Base-by-base conservation (phyloP, 73 alveolate genomes). In the Symbiodinium natans region DNA sequence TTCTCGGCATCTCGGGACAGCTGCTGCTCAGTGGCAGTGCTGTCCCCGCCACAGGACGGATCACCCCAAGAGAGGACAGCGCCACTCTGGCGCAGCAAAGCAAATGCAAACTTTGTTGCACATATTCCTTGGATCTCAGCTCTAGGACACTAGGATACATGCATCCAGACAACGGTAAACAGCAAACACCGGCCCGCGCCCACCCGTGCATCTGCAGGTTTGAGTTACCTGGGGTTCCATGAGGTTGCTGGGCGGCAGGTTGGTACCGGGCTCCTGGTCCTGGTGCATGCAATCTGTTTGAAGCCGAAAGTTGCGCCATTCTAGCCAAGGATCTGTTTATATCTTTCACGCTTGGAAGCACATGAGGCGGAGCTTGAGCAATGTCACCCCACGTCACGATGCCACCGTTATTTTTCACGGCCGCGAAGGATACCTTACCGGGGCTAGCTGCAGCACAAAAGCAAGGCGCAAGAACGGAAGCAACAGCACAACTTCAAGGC, bases 11-110 rank as follows among this genome's bases (percentile, higher is more conserved):
- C 92, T 5, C 38, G 59, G 13, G 93, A 52, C 36, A 89, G 86
- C 86, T 68, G 48, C n/a, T 63, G 15, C 42, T 59, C 86, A 13
- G 63, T 43, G 13, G 95, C 95, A 23, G 86, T 25, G 41, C 40
- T 63, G 95, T 89, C 86, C 13, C 95, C 95, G 21, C 87, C 95
- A 40, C 86, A 82, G 9, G 54, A 33, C 9, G 95, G 86, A 38
- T 88, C 95, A 38, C 95, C 95, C 95, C 95, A 88, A 27, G 95
- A 46, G 36, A 89, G 73, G 36, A 89, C 95, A n/a, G 85, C 74
- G 33, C 87, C 95, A 40, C 46, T 77, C 41, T 68, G 21, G 33
- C 46, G 40, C 75, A 89, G 42, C n/a, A 89, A n/a, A 4, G 95
- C 95, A 23, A 89, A 89, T 23, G 95, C 95, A 68, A 89, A 89